Evolutionary conservation across 371 early-diverging fungal species (phyloP), one percentile per base, ranked within the genome.

Genomic region (Mortierella sp.): DNA sequence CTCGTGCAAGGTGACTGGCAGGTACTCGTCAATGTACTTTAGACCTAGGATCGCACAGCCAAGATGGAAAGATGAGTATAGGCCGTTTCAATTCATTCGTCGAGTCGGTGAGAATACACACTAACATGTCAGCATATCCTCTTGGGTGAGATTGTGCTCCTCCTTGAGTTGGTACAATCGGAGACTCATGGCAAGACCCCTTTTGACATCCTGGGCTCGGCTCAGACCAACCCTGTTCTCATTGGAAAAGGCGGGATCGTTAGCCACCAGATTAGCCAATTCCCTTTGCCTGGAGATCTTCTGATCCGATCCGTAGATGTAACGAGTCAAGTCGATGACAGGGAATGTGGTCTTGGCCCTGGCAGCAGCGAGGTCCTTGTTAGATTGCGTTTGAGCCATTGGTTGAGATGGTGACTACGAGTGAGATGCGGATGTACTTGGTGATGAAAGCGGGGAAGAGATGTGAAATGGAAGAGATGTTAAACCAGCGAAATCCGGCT

Each of bases 1-100:
- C 78, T 85, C 85, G 49, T 88, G 86, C 47, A 88, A 77, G 19
- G 72, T 41, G 21, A 82, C 86, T 19, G 86, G 86, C 21, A 81
- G 71, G 19, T 66, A 29, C 31, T 81, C 71, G 46, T 84, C 85
- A 29, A 81, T 22, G 47, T 74, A 63, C 28, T 54, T 63, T 25
- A 78, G 41, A n/a, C 81, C 77, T 37, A 39, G n/a, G n/a, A n/a
- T n/a, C n/a, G n/a, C n/a, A n/a, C n/a, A n/a, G n/a, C n/a, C n/a
- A n/a, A n/a, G 45, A 44, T 44, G 45, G 45, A 21, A 44, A 40
- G n/a, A n/a, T n/a, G n/a, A n/a, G n/a, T n/a, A n/a, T n/a, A n/a
- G n/a, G n/a, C n/a, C n/a, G n/a, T n/a, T n/a, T n/a, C n/a, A n/a
- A n/a, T n/a, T n/a, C n/a, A n/a, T n/a, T n/a, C n/a, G n/a, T n/a